Base-by-base conservation (phyloP, 805 yeast species). In the Hanseniaspora nectarophila region DNA sequence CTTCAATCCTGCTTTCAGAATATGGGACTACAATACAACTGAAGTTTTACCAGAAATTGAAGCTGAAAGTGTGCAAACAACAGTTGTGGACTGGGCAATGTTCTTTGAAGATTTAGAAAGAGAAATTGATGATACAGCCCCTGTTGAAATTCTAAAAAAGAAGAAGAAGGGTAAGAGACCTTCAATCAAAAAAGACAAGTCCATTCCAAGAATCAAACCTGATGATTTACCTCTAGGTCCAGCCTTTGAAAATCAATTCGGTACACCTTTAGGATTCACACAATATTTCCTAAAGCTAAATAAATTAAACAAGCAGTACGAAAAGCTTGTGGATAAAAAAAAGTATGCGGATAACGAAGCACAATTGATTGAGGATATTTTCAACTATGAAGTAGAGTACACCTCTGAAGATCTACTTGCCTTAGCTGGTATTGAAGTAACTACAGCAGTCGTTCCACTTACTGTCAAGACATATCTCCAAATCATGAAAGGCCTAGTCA, bases 11-110 rank as follows among this genome's bases (percentile, higher is more conserved):
- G 85, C 88, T 5, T 61, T 86, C 55, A 71, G 95, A 56, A 79
- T 86, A 2, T 86, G 94, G 92, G 95, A 86, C 63, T 86, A 86
- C 64, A 86, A 86, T 60, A 75, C 76, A 34, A 74, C 85, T 0
- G 81, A 72, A 1, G 67, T 63, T n/a, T 59, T 61, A 4, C 63
- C 56, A 20, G 52, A 55, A n/a, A 37, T 45, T 12, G 13, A 10
- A 51, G 9, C 34, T 32, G 34, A 18, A 18, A 29, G 13, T n/a
- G 20, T 3, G 31, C n/a, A n/a, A 43, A 29, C 23, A 2, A 26
- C 18, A 45, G 67, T 57, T 57, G 70, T 70, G 54, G 73, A 82
- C 6, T 84, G 92, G 92, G 72, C 69, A 48, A 61, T 58, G 4
- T 81, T 83, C 59, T 80, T 81, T 58, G 61, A 63, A 2, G 71